Conservation (phyloP, 2,329 filamentous ascomycete genomes). For the Fusarium aywerte region DNA sequence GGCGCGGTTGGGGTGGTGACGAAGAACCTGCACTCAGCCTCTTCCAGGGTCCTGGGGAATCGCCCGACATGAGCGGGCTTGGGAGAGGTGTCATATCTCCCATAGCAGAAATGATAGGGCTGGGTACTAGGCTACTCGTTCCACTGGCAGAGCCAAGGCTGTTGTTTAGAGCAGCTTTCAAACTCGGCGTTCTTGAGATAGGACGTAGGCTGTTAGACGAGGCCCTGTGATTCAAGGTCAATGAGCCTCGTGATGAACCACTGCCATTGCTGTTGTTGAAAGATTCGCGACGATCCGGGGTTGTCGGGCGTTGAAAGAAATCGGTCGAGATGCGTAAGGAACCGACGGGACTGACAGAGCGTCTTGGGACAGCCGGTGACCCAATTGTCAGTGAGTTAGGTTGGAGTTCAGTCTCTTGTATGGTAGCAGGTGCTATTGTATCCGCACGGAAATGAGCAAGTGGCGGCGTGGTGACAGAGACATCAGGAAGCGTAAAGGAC, state of each 20-base stretch:
- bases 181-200: conserved; percentile 68
- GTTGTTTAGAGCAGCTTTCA: conserved; percentile 66
- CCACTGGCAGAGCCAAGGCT: conserved; percentile 63
- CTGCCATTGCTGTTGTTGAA: conserved; percentile 52
- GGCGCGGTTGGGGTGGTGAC: conserved; percentile 53
- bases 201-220: conserved; percentile 56
- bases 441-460: conserved; percentile 44
- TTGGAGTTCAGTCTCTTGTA: conserved; percentile 39
- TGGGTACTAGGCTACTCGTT: conserved; percentile 75
- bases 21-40: conserved; percentile 60
- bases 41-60: conserved; percentile 75
- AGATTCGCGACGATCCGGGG: conserved; percentile 47
- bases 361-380: conserved; percentile 25
- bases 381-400: conserved; percentile 21
- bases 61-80: conserved; percentile 74
- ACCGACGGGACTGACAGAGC: conserved; percentile 36
- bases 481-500: conserved; percentile 42
- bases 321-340: conserved; percentile 56
- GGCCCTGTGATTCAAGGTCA: conserved; percentile 45
- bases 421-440: conserved; percentile 50
- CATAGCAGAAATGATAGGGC: conserved; percentile 79
- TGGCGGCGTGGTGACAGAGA: conserved; percentile 41
- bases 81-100: conserved; percentile 82
- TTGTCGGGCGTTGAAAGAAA: conserved; percentile 40
- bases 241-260: conserved; percentile 47